A percentile compares a stretch with the other conserved stretches of the same genome.
These are phyloP conservation scores for Mercurialis annua DNA, from an alignment of 345 rosid species.

Conservation along the genomic window DNA sequence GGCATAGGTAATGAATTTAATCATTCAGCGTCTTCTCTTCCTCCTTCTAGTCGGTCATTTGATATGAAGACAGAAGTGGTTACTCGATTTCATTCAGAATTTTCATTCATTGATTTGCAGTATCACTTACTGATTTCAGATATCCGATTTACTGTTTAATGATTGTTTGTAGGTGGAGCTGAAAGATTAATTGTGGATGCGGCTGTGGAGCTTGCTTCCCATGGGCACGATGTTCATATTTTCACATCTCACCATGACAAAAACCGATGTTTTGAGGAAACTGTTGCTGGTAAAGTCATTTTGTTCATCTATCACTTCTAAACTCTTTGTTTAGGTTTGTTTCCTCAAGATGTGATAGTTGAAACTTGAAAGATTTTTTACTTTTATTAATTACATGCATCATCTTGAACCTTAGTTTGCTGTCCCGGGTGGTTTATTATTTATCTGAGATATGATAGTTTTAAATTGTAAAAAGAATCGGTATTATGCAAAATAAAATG, in stretches of 20 bases:
- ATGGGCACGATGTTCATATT: constrained; percentile 77
- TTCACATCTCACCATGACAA: constrained; percentile 89
- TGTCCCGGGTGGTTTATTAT: background rate
- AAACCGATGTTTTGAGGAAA: constrained; percentile 89
- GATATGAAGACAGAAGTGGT: background rate
- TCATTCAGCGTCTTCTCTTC: background rate
- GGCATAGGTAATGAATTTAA: constrained; percentile 64
- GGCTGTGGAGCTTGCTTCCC: constrained; percentile 75
- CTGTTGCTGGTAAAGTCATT: constrained; percentile 51
- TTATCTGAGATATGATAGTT: background rate
- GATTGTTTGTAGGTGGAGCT: constrained; percentile 64
- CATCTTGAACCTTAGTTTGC: background rate
- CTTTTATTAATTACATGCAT: background rate
- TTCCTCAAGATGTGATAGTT: background rate
- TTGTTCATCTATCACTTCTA: background rate
- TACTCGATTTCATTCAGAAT: no score
- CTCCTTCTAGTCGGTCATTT: background rate
- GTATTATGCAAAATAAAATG: no score
- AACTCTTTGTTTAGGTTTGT: no score
- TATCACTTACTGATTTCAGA: background rate
- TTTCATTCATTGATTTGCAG: background rate
- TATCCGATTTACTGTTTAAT: background rate
- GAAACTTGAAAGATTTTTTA: background rate
- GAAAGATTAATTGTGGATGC: constrained; percentile 95
- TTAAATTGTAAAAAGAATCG: background rate